Percentiles rank a stretch among this genome's conserved stretches.
Conservation (phyloP, 192 early-diverging fungal species). For the Rhizophagus prolifer region DNA sequence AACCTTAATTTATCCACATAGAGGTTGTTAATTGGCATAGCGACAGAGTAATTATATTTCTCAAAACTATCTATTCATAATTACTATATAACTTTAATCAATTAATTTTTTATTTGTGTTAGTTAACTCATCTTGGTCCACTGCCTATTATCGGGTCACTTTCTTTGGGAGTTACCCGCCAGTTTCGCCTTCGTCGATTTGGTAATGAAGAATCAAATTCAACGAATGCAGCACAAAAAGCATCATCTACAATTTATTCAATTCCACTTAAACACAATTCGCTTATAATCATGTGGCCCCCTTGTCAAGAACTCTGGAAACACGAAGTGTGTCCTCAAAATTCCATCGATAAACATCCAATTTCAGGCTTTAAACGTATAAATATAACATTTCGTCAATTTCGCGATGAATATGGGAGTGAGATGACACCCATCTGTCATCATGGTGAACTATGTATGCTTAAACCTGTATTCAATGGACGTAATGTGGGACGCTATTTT, state of each 20-base stretch:
- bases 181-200: slow-evolving; percentile 44
- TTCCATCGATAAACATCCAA: background rate
- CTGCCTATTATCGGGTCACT: slow-evolving; percentile 43
- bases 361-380: slow-evolving; percentile 33
- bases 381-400: slow-evolving; percentile 44
- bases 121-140: slow-evolving; percentile 42
- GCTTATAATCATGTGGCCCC: slow-evolving; percentile 47
- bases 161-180: slow-evolving; percentile 43
- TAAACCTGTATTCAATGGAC: slow-evolving; percentile 39
- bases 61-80: background rate
- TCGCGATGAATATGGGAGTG: slow-evolving; percentile 38
- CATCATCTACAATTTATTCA: slow-evolving; percentile 34
- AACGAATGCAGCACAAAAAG: too few relatives aligned
- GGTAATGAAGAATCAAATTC: slow-evolving; percentile 28
- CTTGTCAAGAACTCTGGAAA: slow-evolving; percentile 35
- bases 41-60: slow-evolving; percentile 31
- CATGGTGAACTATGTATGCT: slow-evolving; percentile 42
- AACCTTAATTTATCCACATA: background rate
- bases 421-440: slow-evolving; percentile 38
- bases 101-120: background rate
- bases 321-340: slow-evolving; percentile 40
- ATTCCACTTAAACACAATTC: slow-evolving; percentile 46
- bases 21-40: slow-evolving; percentile 47
- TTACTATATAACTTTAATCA: background rate
- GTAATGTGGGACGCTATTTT: slow-evolving; percentile 43